Percentiles rank a stretch among this genome's conserved stretches.
Conservation (phyloP, 805 yeast species). For the Zygoascus flipseniorum region DNA sequence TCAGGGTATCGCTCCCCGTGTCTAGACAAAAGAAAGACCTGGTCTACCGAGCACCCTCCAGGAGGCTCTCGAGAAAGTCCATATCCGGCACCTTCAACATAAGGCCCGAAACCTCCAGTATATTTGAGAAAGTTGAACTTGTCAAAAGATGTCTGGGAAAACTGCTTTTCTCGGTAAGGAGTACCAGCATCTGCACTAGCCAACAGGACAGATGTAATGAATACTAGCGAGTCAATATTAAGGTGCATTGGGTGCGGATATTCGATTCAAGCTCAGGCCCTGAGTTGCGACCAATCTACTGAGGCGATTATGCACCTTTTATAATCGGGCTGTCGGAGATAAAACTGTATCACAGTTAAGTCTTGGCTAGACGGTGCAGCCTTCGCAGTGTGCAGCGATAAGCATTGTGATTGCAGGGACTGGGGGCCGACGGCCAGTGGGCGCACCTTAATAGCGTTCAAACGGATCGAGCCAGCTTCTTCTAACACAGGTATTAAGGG, state of each 20-base stretch:
- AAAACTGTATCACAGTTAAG: not conserved
- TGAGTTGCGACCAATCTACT: not conserved
- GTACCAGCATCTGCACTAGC: not conserved
- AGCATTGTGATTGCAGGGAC: not conserved
- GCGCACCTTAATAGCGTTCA: not conserved
- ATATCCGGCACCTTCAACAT: conserved; percentile 39
- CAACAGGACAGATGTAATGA: not conserved
- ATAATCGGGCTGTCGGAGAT: not conserved
- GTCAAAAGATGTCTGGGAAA: conserved; percentile 25
- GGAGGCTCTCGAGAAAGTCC: conserved; percentile 50
- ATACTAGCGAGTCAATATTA: not conserved
- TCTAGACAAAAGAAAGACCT: conserved; percentile 43
- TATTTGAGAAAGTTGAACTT: conserved; percentile 40
- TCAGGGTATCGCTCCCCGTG: conserved; percentile 57
- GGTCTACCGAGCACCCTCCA: conserved; percentile 41
- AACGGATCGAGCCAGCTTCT: too few relatives aligned
- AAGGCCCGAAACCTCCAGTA: conserved; percentile 48
- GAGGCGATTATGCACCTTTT: not conserved
- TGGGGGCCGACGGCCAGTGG: not conserved
- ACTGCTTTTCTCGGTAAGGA: conserved; percentile 6
- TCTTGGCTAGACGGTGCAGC: not conserved
- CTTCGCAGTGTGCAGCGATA: not conserved
- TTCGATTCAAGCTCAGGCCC: too few relatives aligned
- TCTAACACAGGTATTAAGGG: too few relatives aligned
- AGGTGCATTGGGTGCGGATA: not conserved